phyloP scores from a whole-genome alignment of 768 basidiomycete species.

The Auriculariales sp. region DNA sequence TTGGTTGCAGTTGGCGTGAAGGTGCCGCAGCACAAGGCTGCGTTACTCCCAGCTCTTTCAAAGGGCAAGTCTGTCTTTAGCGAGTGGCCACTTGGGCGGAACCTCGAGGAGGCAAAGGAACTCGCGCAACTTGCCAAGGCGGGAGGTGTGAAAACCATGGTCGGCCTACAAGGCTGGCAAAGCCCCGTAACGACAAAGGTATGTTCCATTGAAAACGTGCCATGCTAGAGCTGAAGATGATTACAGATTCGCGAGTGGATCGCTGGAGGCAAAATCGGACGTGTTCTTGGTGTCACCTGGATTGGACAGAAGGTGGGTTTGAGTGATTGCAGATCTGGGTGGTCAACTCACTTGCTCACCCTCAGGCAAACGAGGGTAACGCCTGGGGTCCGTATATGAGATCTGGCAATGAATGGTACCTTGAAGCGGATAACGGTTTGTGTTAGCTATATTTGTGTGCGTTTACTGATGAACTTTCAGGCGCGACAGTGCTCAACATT shows the following conservation, averaged over 20 bases:
- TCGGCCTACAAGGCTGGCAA: constrained; percentile 22
- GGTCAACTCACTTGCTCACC: no score
- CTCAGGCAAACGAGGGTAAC: no score
- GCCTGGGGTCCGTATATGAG: no score
- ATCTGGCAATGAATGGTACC: neutral
- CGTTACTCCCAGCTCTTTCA: constrained; percentile 19
- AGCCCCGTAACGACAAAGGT: constrained; percentile 18
- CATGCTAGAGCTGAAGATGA: no score
- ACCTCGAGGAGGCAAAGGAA: constrained; percentile 17
- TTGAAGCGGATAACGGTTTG: no score
- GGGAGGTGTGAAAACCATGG: constrained; percentile 17
- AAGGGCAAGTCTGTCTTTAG: constrained; percentile 25
- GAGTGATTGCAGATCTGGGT: no score
- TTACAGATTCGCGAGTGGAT: no score
- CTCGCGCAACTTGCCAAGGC: constrained; percentile 18
- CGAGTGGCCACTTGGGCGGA: constrained; percentile 25
- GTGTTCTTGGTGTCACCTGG: no score
- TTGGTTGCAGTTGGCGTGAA: constrained; percentile 23
- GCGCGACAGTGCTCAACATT: constrained; percentile 15
- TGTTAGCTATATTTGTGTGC: neutral
- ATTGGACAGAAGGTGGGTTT: no score
- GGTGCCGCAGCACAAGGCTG: constrained; percentile 17
- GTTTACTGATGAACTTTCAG: no score
- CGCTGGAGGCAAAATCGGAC: no score
- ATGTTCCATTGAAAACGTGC: no score